phyloP scores from a whole-genome alignment of 805 yeast species.

The Hanseniaspora guilliermondii region DNA sequence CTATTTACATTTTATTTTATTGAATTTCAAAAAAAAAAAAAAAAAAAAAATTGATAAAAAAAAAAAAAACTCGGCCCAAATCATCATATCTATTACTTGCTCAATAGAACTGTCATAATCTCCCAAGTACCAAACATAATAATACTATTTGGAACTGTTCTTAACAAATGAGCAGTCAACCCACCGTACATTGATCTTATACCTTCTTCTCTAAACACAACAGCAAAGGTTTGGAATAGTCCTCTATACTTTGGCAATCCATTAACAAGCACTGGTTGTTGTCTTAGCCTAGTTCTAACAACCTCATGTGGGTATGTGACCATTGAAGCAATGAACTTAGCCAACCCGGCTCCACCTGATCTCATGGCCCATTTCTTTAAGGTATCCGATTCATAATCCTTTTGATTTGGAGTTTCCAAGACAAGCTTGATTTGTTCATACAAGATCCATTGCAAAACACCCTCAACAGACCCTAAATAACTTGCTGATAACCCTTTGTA shows the following conservation, averaged over 20 bases:
- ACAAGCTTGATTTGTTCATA: constrained; percentile 91
- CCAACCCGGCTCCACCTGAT: constrained; percentile 95
- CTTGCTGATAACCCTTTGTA: constrained; percentile 91
- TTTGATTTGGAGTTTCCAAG: constrained; percentile 29
- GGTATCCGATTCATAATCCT: constrained; percentile 38
- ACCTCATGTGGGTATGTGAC: constrained; percentile 97
- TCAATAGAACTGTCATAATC: constrained; percentile 49
- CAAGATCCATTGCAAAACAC: constrained; percentile 89
- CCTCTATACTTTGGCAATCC: constrained; percentile 86
- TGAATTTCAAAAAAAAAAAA: neutral
- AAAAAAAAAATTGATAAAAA: neutral
- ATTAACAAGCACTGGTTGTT: constrained; percentile 65
- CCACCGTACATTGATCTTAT: constrained; percentile 92
- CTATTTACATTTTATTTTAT: neutral
- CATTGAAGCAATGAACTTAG: constrained; percentile 83
- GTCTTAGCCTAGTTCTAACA: constrained; percentile 87
- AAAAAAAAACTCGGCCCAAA: too few relatives aligned
- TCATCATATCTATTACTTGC: constrained; percentile 20
- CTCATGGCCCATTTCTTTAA: constrained; percentile 86
- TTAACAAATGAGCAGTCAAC: constrained; percentile 84
- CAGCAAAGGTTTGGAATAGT: constrained; percentile 68
- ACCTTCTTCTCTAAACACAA: constrained; percentile 88
- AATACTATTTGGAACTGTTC: constrained; percentile 95
- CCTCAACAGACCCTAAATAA: constrained; percentile 83
- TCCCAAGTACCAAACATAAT: constrained; percentile 99